Conservation (phyloP, 140 eudicot species). For the Anethum foeniculum region DNA sequence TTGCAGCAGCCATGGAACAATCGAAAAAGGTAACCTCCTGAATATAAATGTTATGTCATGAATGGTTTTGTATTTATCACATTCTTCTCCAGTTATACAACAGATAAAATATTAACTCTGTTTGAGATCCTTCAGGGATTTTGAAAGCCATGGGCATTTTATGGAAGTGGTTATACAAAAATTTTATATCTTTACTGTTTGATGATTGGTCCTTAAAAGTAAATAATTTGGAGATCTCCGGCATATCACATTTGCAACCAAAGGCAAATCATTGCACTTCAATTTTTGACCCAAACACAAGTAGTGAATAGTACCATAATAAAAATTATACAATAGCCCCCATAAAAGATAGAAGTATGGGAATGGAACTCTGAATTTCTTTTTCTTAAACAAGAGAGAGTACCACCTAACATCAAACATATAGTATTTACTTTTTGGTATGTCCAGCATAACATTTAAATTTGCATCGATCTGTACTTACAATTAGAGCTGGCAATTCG, state of each 20-base stretch:
- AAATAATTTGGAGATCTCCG: background rate
- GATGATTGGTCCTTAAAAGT: background rate
- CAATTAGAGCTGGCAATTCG: too few species aligned
- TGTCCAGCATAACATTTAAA: background rate
- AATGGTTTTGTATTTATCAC: background rate
- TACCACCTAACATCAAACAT: background rate
- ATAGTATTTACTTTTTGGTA: background rate
- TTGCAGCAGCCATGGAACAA: constrained; percentile 42
- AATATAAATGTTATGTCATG: background rate
- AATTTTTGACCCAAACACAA: background rate
- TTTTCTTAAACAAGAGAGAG: background rate
- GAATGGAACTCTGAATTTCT: background rate
- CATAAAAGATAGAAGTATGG: background rate
- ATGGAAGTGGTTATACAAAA: background rate
- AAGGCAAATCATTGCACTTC: background rate
- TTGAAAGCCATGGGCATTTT: background rate
- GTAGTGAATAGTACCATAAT: background rate
- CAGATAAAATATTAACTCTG: background rate
- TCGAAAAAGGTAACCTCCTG: constrained; percentile 35
- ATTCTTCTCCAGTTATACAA: background rate
- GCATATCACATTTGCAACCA: background rate
- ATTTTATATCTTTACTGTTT: background rate
- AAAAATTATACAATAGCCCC: too few species aligned
- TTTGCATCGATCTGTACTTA: background rate
- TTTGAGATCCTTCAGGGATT: background rate